Evolutionary conservation across 23 red algal genomes (phyloP).

Genomic region (Gracilaria domingensis): DNA sequence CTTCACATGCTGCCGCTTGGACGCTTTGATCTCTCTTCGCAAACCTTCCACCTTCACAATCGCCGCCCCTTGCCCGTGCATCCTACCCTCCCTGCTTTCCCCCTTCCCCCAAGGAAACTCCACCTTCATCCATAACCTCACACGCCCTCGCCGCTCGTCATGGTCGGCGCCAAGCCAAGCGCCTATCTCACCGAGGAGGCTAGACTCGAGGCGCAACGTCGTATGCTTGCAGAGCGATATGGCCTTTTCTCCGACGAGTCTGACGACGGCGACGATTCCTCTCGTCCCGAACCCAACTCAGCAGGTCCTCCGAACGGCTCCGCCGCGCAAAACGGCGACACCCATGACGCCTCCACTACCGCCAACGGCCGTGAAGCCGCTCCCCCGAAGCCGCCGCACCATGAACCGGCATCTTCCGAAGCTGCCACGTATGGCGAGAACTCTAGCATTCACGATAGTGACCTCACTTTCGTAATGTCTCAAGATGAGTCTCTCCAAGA

Average conservation of each 20-base stretch:
- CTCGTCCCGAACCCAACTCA: slow-evolving; percentile 28
- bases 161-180: slow-evolving; percentile 69
- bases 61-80: not conserved
- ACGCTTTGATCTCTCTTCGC: not conserved
- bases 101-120: not conserved
- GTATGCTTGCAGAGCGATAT: slow-evolving; percentile 76
- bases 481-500: slow-evolving; percentile 40
- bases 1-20: not conserved
- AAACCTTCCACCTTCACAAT: not conserved
- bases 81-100: slow-evolving; percentile 1
- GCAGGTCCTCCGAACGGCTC: slow-evolving; percentile 48
- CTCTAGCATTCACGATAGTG: slow-evolving; percentile 59
- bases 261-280: slow-evolving; percentile 65
- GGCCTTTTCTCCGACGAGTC: slow-evolving; percentile 70
- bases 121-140: not conserved
- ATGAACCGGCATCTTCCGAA: slow-evolving; percentile 58
- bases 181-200: slow-evolving; percentile 75
- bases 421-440: slow-evolving; percentile 58
- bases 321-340: slow-evolving; percentile 49
- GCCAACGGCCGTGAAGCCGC: slow-evolving; percentile 47
- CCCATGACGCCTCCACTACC: slow-evolving; percentile 15
- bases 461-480: slow-evolving; percentile 57
- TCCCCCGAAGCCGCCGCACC: slow-evolving; percentile 22
- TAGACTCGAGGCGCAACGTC: slow-evolving; percentile 71
- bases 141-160: not conserved